Percentiles rank a stretch among this genome's conserved stretches.
Evolutionary conservation across 148 eudicot species (phyloP).

Genomic region (Diospyros lotus): DNA sequence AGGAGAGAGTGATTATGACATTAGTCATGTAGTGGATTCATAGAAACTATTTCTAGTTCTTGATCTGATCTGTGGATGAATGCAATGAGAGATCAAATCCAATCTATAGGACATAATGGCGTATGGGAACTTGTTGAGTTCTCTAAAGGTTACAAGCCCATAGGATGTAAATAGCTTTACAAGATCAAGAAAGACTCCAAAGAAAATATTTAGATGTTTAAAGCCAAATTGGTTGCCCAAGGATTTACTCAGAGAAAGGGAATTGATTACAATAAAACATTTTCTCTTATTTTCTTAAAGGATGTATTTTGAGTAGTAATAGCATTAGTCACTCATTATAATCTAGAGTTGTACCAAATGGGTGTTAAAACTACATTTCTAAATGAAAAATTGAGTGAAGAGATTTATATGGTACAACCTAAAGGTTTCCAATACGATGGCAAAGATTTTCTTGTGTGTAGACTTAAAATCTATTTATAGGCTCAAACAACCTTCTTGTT

Average conservation of each 20-base stretch:
- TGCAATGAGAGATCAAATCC: too few relatives aligned
- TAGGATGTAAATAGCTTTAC: not conserved
- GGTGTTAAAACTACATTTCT: not conserved
- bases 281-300: not conserved
- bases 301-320: not conserved
- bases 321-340: not conserved
- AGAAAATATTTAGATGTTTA: not conserved
- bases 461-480: not conserved
- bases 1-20: too few relatives aligned
- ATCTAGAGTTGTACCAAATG: not conserved
- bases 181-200: not conserved
- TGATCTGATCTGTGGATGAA: too few relatives aligned
- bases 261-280: not conserved
- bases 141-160: not conserved
- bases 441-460: not conserved
- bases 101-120: not conserved
- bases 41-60: too few relatives aligned
- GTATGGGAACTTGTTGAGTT: not conserved
- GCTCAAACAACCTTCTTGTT: not conserved
- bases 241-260: not conserved
- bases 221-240: not conserved
- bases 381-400: too few relatives aligned
- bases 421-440: too few relatives aligned
- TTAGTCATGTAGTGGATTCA: too few relatives aligned
- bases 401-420: too few relatives aligned